Evolutionary conservation across 345 rosid species (phyloP), one percentile per base, ranked within the genome.

Genomic region (Mallotus nudiflorus): DNA sequence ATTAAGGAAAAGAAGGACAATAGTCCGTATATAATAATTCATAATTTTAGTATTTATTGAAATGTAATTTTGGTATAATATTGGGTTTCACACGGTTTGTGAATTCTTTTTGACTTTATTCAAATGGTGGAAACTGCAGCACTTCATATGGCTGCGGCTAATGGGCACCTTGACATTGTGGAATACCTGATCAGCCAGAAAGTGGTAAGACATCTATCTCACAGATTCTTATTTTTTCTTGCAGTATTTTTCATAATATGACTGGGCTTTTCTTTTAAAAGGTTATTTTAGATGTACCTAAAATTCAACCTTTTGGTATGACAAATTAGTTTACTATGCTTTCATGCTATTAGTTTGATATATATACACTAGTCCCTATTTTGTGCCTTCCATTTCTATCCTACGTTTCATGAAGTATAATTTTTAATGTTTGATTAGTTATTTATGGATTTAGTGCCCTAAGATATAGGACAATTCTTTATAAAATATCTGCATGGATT

Each of bases 61-160:
- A 64, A 65, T 19, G 18, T 15, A 16, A 63, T 9, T 52, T 11
- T 54, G 35, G 50, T 25, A 7, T 50, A 55, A n/a, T 45, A 8
- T 53, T 61, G n/a, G 35, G 12, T 20, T 68, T 12, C 56, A 35
- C 0, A 9, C 25, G 46, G 33, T 67, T 63, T 9, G 24, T 61
- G 29, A 48, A 25, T 20, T 42, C 18, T n/a, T 59, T 25, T 60
- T 67, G 40, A 59, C n/a, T 49, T 55, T 70, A 15, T 20, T 33
- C 39, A 27, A 19, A 56, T 69, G 60, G 24, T 76, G 29, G 55
- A 46, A n/a, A 44, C 78, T 74, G 71, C 82, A 94, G 97, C 96
- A 18, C 88, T 94, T 73, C 97, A 94, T 73, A 91, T 95, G 97
- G 99, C 97, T 18, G 89, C 96, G 13, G 99, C 96, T 19, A 89